Percentiles rank a stretch among this genome's conserved stretches.
Evolutionary conservation across 192 early-diverging fungal genomes (phyloP).

Genomic region (Hyaloraphidium curvatum): DNA sequence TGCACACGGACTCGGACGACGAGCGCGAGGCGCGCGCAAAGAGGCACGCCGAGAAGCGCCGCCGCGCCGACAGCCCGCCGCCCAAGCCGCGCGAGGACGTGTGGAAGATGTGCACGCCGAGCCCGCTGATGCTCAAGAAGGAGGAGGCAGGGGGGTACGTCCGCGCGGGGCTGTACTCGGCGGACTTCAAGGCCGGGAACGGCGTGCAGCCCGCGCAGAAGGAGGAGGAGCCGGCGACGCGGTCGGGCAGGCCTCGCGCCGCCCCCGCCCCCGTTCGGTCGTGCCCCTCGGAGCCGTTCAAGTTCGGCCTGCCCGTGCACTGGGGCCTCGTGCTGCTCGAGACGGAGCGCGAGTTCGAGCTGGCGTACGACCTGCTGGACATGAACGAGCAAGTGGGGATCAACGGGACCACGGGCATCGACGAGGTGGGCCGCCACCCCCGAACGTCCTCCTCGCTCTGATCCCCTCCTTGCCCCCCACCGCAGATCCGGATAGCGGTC

Average conservation of each 20-base stretch:
- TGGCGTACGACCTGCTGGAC: slow-evolving; percentile 43
- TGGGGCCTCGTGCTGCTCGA: slow-evolving; percentile 29
- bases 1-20: too few species aligned
- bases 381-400: slow-evolving; percentile 8
- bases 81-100: too few species aligned
- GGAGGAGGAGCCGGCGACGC: background rate
- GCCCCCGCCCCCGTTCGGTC: too few species aligned
- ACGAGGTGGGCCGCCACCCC: slow-evolving; percentile 9
- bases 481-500: slow-evolving; percentile 7
- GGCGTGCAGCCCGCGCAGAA: background rate
- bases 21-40: too few species aligned
- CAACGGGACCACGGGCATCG: slow-evolving; percentile 16
- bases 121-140: too few species aligned
- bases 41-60: too few species aligned
- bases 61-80: too few species aligned
- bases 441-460: background rate
- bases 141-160: slow-evolving; percentile 29
- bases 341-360: slow-evolving; percentile 32
- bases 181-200: slow-evolving; percentile 8
- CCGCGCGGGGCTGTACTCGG: slow-evolving; percentile 27
- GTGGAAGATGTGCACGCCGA: too few species aligned
- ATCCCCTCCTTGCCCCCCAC: background rate
- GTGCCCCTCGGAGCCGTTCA: slow-evolving; percentile 14
- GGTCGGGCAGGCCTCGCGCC: background rate
- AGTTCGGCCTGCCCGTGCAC: slow-evolving; percentile 37